Conservation (phyloP, 257 asterid species). For the Jacaranda mimosifolia region DNA sequence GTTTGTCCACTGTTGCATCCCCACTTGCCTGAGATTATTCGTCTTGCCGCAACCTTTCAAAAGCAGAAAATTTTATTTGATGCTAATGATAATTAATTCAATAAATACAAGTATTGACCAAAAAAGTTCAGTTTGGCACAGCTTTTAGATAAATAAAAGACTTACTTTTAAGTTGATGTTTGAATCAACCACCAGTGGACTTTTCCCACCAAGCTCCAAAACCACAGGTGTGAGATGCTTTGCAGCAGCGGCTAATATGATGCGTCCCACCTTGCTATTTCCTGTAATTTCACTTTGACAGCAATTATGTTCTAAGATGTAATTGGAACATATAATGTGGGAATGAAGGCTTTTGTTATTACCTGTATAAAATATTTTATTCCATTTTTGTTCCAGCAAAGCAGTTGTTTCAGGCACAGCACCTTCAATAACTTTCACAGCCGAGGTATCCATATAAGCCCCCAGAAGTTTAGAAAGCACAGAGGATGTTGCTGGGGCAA, state of each 20-base stretch:
- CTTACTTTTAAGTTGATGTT: slow-evolving; percentile 66
- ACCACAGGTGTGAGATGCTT: slow-evolving; percentile 89
- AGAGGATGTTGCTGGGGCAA: slow-evolving; percentile 72
- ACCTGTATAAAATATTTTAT: slow-evolving; percentile 86
- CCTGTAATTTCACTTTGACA: slow-evolving; percentile 47
- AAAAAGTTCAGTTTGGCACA: background rate
- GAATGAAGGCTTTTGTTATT: slow-evolving; percentile 12
- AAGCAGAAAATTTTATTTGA: slow-evolving; percentile 11
- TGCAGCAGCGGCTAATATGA: slow-evolving; percentile 83
- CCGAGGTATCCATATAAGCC: slow-evolving; percentile 80
- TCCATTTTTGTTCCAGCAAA: slow-evolving; percentile 71
- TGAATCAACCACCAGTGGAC: slow-evolving; percentile 79
- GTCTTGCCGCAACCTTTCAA: slow-evolving; percentile 73
- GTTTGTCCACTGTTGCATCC: slow-evolving; percentile 96
- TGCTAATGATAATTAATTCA: background rate
- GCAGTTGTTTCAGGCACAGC: slow-evolving; percentile 57
- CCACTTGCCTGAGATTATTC: slow-evolving; percentile 93
- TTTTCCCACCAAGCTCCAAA: slow-evolving; percentile 96
- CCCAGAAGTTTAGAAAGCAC: slow-evolving; percentile 68
- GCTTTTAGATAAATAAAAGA: background rate
- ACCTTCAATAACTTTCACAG: slow-evolving; percentile 85
- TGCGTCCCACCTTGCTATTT: slow-evolving; percentile 80
- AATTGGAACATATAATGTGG: background rate
- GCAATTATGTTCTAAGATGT: slow-evolving; percentile 2
- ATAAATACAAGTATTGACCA: background rate